phyloP scores from a whole-genome alignment of 345 rosid species.

The Microcos paniculata region DNA sequence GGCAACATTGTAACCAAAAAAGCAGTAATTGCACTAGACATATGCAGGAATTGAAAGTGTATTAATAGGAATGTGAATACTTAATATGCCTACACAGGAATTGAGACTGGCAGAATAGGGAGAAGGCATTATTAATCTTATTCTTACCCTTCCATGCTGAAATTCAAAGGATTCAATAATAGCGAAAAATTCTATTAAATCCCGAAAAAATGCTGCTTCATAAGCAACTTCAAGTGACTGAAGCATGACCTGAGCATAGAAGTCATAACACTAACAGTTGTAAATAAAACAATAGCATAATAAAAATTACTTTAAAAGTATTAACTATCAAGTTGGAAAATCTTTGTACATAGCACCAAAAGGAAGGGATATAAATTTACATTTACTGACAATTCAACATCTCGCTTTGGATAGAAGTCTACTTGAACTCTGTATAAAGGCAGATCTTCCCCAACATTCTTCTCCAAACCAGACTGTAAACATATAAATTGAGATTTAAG shows the following conservation, averaged over 20 bases:
- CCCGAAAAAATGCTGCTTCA: conserved; percentile 46
- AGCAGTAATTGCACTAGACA: not conserved
- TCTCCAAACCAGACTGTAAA: conserved; percentile 40
- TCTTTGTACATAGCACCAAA: conserved; percentile 7
- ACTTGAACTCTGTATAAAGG: conserved; percentile 52
- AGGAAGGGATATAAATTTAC: conserved; percentile 39
- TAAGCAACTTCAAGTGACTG: conserved; percentile 61
- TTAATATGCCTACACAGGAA: not conserved
- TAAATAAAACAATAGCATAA: not conserved
- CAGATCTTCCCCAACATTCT: conserved; percentile 38
- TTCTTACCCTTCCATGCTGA: conserved; percentile 77
- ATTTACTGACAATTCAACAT: conserved; percentile 57
- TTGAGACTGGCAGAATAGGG: conserved; percentile 1
- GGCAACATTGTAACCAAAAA: not conserved
- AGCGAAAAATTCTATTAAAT: conserved; percentile 45
- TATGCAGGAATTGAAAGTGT: not conserved
- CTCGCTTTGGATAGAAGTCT: conserved; percentile 51
- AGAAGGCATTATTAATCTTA: not conserved
- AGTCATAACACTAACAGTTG: not conserved
- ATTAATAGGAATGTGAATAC: conserved; percentile 2
- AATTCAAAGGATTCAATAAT: conserved; percentile 52
- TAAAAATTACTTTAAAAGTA: not conserved
- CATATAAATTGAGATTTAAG: conserved; percentile 6
- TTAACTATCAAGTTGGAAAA: not conserved
- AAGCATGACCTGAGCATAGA: conserved; percentile 52